Evolutionary conservation across 2,329 filamentous ascomycete genomes (phyloP).

Genomic region (Lachnellula cervina): DNA sequence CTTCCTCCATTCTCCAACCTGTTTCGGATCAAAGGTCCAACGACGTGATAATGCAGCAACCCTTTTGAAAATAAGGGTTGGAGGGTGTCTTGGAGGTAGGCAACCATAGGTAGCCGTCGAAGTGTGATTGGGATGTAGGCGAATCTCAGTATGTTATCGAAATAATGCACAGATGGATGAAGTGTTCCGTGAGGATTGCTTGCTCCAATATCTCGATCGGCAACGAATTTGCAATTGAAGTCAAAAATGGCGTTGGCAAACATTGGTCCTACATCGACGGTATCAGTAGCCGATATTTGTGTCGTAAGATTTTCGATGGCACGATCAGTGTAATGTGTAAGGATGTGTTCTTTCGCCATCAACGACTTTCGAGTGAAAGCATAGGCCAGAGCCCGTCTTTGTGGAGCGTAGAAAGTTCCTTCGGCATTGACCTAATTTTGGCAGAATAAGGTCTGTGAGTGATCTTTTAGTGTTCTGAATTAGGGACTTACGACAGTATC

Average conservation of each 20-base stretch:
- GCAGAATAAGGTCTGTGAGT: neutral
- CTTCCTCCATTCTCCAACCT: neutral
- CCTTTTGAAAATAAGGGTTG: neutral
- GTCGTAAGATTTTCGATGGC: neutral
- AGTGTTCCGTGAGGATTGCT: neutral
- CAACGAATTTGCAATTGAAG: neutral
- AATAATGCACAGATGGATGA: neutral
- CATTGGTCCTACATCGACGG: neutral
- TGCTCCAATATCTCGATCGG: slow-evolving; percentile 1
- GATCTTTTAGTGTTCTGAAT: neutral
- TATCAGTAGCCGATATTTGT: neutral
- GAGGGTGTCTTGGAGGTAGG: neutral
- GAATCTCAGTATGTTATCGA: neutral
- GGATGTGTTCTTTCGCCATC: neutral
- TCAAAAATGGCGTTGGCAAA: neutral
- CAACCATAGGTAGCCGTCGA: neutral
- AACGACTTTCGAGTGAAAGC: neutral
- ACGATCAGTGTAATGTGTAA: neutral
- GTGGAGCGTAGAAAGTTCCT: neutral
- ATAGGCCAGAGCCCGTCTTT: neutral
- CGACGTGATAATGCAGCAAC: neutral
- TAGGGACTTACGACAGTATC: neutral
- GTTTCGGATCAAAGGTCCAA: neutral
- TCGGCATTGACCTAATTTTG: neutral
- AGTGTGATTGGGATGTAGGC: neutral